Percentiles rank a stretch among this genome's conserved stretches.
These are phyloP conservation scores for Orbilia oligospora DNA, from an alignment of 2,329 filamentous ascomycete genomes.

Conservation along the genomic window DNA sequence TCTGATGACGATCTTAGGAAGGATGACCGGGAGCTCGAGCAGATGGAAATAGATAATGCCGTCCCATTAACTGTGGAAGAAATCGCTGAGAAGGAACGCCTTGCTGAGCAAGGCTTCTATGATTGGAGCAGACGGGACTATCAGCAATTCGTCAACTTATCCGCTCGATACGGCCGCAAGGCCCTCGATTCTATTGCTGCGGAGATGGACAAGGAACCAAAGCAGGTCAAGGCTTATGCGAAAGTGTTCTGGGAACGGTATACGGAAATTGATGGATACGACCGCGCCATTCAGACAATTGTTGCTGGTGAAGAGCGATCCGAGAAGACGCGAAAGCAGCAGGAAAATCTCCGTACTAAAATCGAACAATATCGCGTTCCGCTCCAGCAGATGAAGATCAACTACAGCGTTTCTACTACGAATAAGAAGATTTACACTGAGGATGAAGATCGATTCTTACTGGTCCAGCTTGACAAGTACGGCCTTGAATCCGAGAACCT, in stretches of 20 bases:
- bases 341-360: constrained; percentile 94
- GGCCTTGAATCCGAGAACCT: constrained; percentile 92
- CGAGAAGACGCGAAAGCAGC: constrained; percentile 89
- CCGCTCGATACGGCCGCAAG: constrained; percentile 88
- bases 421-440: constrained; percentile 99
- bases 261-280: constrained; percentile 88
- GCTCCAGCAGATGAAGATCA: constrained; percentile 97
- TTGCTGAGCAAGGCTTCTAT: constrained; percentile 87
- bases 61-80: constrained; percentile 90
- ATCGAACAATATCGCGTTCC: constrained; percentile 97
- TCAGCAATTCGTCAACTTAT: constrained; percentile 97
- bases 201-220: constrained; percentile 89
- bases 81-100: constrained; percentile 83
- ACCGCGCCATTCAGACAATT: constrained; percentile 89
- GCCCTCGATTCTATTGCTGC: constrained; percentile 88
- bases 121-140: constrained; percentile 98
- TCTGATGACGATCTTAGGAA: constrained; percentile 83
- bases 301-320: constrained; percentile 93
- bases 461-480: constrained; percentile 92
- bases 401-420: constrained; percentile 97
- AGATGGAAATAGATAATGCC: constrained; percentile 93
- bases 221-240: constrained; percentile 90
- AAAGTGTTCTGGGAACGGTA: constrained; percentile 98
- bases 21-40: constrained; percentile 87
- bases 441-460: constrained; percentile 94